These are phyloP conservation scores for Candida chilensis DNA, from an alignment of 805 yeast species.

Conservation along the genomic window DNA sequence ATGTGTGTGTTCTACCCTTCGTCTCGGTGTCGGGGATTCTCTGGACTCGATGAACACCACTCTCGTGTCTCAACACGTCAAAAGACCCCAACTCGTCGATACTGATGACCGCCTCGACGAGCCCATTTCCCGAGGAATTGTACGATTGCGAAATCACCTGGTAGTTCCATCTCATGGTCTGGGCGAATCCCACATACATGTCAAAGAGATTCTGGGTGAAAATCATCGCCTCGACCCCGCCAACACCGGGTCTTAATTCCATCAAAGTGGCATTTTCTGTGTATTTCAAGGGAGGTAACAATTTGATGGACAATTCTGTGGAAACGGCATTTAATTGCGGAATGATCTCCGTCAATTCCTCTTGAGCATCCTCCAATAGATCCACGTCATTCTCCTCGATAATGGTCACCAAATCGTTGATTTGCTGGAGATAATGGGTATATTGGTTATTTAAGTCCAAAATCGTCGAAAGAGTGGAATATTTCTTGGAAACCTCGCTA, in stretches of 20 bases:
- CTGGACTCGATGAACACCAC: slow-evolving; percentile 96
- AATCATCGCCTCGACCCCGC: slow-evolving; percentile 88
- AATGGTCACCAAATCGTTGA: slow-evolving; percentile 21
- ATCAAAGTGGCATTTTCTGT: slow-evolving; percentile 69
- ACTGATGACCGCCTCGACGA: slow-evolving; percentile 66
- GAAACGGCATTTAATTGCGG: slow-evolving; percentile 37
- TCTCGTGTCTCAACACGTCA: slow-evolving; percentile 66
- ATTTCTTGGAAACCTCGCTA: slow-evolving; percentile 37
- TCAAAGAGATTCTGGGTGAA: slow-evolving; percentile 72
- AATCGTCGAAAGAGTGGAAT: slow-evolving; percentile 33
- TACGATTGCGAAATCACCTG: slow-evolving; percentile 47
- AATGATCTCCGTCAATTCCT: slow-evolving; percentile 39
- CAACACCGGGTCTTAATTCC: slow-evolving; percentile 92
- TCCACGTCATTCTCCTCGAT: slow-evolving; percentile 29
- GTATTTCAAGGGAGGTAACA: slow-evolving; percentile 73
- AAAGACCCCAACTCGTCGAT: slow-evolving; percentile 75
- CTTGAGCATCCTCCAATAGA: slow-evolving; percentile 45
- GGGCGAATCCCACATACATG: slow-evolving; percentile 76
- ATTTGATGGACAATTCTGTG: slow-evolving; percentile 37
- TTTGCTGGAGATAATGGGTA: slow-evolving; percentile 14
- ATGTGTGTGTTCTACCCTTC: slow-evolving; percentile 91
- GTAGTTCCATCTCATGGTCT: slow-evolving; percentile 56
- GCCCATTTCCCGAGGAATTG: slow-evolving; percentile 56
- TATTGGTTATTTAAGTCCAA: slow-evolving; percentile 32
- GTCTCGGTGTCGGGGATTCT: slow-evolving; percentile 89